phyloP scores from a whole-genome alignment of 805 yeast species.

The Ogataea kodamae region DNA sequence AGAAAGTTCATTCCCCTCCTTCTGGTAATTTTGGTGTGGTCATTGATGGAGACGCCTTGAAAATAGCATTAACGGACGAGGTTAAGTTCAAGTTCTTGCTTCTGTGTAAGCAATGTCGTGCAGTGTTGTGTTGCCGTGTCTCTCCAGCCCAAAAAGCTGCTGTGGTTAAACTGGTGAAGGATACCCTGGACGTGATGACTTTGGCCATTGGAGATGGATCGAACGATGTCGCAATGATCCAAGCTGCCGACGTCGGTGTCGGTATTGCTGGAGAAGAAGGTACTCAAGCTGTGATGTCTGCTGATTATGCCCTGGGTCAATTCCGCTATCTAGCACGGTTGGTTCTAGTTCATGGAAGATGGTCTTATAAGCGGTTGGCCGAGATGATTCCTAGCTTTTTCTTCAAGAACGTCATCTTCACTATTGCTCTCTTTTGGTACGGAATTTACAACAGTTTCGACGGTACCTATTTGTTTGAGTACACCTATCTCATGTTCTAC shows the following conservation, averaged over 20 bases:
- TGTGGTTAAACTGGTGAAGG: constrained; percentile 77
- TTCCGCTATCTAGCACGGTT: constrained; percentile 67
- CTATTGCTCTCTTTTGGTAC: constrained; percentile 74
- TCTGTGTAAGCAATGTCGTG: constrained; percentile 73
- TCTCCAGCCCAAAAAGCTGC: constrained; percentile 86
- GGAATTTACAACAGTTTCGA: constrained; percentile 73
- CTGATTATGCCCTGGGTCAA: constrained; percentile 84
- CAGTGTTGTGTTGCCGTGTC: constrained; percentile 83
- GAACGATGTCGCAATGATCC: constrained; percentile 89
- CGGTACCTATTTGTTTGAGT: constrained; percentile 77
- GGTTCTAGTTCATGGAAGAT: constrained; percentile 75
- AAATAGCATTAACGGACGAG: constrained; percentile 43
- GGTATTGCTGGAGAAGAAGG: constrained; percentile 94
- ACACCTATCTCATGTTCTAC: constrained; percentile 75
- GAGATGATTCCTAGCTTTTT: constrained; percentile 85
- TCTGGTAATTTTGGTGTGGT: constrained; percentile 63
- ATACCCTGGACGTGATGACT: constrained; percentile 74
- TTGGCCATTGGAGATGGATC: constrained; percentile 88
- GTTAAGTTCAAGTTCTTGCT: constrained; percentile 56
- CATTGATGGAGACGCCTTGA: constrained; percentile 78
- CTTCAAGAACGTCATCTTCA: constrained; percentile 73
- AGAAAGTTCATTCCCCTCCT: constrained; percentile 64
- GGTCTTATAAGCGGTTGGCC: constrained; percentile 79
- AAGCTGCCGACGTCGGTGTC: constrained; percentile 82
- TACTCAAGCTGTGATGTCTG: constrained; percentile 83